Percentiles rank a stretch among this genome's conserved stretches.
Conservation (phyloP, 148 eudicot species). For the Selenicereus undatus region DNA sequence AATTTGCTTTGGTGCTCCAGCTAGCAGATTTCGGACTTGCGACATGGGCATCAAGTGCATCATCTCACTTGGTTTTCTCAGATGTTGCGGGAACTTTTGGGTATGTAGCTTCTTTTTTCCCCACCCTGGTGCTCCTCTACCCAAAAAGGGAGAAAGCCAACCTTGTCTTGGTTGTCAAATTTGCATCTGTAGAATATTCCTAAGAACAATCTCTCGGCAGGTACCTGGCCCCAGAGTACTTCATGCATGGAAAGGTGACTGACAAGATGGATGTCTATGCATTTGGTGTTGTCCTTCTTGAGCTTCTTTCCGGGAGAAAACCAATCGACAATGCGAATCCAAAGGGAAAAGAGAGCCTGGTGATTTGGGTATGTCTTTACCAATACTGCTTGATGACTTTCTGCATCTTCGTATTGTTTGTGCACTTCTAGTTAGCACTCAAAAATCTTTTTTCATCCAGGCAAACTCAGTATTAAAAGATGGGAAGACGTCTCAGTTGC, state of each 20-base stretch:
- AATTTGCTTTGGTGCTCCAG: slow-evolving; percentile 34
- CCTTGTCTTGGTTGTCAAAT: not conserved
- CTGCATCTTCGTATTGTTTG: not conserved
- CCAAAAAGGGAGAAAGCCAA: not conserved
- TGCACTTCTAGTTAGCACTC: not conserved
- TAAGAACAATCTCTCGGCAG: slow-evolving; percentile 24
- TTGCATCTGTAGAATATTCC: not conserved
- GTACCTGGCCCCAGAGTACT: slow-evolving; percentile 57
- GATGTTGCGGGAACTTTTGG: slow-evolving; percentile 98
- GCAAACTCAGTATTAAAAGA: slow-evolving; percentile 54
- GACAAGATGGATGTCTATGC: slow-evolving; percentile 51
- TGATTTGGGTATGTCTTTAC: slow-evolving; percentile 42
- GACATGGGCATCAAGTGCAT: slow-evolving; percentile 57
- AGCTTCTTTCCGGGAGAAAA: slow-evolving; percentile 51
- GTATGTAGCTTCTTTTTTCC: slow-evolving; percentile 33
- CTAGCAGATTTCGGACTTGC: slow-evolving; percentile 96
- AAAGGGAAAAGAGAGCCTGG: slow-evolving; percentile 54
- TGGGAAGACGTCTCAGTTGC: slow-evolving; percentile 46
- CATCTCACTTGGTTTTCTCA: slow-evolving; percentile 47
- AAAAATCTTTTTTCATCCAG: slow-evolving; percentile 26
- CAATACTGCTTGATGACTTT: not conserved
- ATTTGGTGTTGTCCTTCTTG: slow-evolving; percentile 56
- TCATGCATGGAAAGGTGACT: slow-evolving; percentile 56
- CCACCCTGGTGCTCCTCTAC: not conserved
- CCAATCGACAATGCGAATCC: slow-evolving; percentile 43